Conservation (phyloP, 768 basidiomycete species). For the Lanmaoa pseudosensibilis region DNA sequence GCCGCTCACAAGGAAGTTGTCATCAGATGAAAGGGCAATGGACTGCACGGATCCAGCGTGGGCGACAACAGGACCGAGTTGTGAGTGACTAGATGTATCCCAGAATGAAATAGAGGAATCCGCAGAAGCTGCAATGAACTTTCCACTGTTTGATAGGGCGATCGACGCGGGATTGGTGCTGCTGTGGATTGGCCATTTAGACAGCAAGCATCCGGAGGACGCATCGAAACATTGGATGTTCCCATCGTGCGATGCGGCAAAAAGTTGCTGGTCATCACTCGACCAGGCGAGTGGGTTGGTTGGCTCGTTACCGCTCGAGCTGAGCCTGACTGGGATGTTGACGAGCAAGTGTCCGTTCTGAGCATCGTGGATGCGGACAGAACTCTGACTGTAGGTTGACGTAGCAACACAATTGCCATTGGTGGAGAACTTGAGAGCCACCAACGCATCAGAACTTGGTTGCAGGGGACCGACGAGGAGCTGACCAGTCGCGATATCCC, state of each 20-base stretch:
- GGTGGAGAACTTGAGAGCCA: constrained; percentile 13
- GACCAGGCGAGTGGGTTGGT: constrained; percentile 20
- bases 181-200: constrained; percentile 13
- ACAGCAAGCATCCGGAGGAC: constrained; percentile 11
- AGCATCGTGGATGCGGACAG: constrained; percentile 11
- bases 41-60: constrained; percentile 11
- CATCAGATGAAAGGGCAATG: constrained; percentile 10
- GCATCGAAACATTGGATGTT: constrained; percentile 12
- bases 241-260: constrained; percentile 8
- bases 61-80: constrained; percentile 10
- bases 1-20: constrained; percentile 10
- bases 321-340: constrained; percentile 11
- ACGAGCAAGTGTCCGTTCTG: constrained; percentile 6
- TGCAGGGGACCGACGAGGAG: constrained; percentile 10
- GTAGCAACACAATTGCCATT: constrained; percentile 5
- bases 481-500: constrained; percentile 14
- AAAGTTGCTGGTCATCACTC: constrained; percentile 11
- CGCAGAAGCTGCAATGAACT: constrained; percentile 14
- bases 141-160: constrained; percentile 8
- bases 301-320: constrained; percentile 13
- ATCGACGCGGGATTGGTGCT: constrained; percentile 6
- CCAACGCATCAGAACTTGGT: constrained; percentile 2
- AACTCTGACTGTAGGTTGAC: constrained; percentile 7
- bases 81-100: constrained; percentile 9
- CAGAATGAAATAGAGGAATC: constrained; percentile 12